Base-by-base conservation (phyloP, 73 alveolate species). In the Paramecium pentaurelia region DNA sequence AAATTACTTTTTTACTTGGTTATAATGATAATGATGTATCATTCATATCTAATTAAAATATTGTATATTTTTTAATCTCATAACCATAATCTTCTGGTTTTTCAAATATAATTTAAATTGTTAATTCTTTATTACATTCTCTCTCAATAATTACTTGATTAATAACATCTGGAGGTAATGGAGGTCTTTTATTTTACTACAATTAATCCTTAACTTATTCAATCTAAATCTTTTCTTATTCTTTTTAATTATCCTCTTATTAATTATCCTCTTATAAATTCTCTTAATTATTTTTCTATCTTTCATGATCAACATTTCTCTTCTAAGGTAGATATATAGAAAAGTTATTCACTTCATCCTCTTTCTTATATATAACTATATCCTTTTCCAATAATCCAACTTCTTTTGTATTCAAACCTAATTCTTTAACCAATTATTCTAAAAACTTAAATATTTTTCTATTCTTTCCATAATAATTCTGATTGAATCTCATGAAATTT, bases 61-160 rank as follows among this genome's bases (percentile, higher is more conserved):
- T 49, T 22, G 44, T 16, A 80, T 44, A 80, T 12, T 80, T 80
- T 32, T 4, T 64, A 8, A 80, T 47, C 6, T 60, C 75, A 47
- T 18, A 49, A 5, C 91, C 91, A 80, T 49, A 42, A 47, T 80
- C 91, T 16, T 80, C 91, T 20, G 91, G 91, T 20, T 44, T 44
- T 2, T 42, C 71, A 45, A 80, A 80, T 49, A 20, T 80, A 10
- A 80, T 42, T 8, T 6, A 20, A 44, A 80, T 80, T 80, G 71
- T 32, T 27, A 25, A 47, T 27, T 80, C 34, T 18, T 42, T 42
- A 25, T 42, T 51, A 22, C 34, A 10, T 22, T 25, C 73, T 44
- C 38, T 27, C 14, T 44, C 73, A 16, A 80, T 27, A 6, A 47
- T 25, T 2, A 80, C 28, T 12, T 80, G 49, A 22, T 32, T 80